Percentiles rank a stretch among this genome's conserved stretches.
These are phyloP conservation scores for Xylariomycetidae sp. DNA, from an alignment of 2,329 filamentous ascomycete genomes.

Conservation along the genomic window DNA sequence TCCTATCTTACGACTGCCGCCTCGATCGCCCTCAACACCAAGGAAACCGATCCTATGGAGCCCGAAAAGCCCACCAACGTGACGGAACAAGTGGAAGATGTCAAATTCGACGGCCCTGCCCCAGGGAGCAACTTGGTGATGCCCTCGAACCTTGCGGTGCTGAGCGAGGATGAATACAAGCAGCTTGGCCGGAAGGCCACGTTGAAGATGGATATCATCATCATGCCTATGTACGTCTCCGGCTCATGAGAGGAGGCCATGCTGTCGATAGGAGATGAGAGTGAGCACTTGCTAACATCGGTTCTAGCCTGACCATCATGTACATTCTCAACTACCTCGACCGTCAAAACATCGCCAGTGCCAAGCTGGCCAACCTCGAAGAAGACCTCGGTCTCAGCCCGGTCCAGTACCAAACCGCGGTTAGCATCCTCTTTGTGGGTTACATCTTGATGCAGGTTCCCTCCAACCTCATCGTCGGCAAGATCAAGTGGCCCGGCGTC, in stretches of 20 bases:
- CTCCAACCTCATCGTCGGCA: constrained; percentile 30
- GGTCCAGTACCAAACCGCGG: constrained; percentile 29
- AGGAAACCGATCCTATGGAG: no score
- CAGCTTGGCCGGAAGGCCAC: constrained; percentile 16
- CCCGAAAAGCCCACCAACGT: constrained; percentile 5
- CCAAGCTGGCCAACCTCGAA: constrained; percentile 25
- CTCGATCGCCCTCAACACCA: no score
- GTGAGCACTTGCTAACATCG: no score
- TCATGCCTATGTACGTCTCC: constrained; percentile 18
- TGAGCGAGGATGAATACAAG: constrained; percentile 11
- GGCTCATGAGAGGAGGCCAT: no score
- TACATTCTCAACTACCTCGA: constrained; percentile 24
- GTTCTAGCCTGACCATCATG: constrained; percentile 23
- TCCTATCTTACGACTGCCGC: no score
- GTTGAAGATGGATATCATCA: constrained; percentile 20
- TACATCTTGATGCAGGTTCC: constrained; percentile 33
- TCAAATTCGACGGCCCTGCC: constrained; percentile 1
- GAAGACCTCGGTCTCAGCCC: constrained; percentile 25
- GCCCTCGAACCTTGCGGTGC: constrained; percentile 14
- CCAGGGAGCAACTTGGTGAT: constrained; percentile 4
- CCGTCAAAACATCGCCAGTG: constrained; percentile 27
- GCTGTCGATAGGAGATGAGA: no score
- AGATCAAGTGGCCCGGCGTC: constrained; percentile 36
- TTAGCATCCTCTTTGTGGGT: constrained; percentile 21
- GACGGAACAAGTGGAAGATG: constrained; percentile 7